A percentile compares a stretch with the other conserved stretches of the same genome.
phyloP scores from a whole-genome alignment of 768 basidiomycete genomes.

The Suillus spraguei region DNA sequence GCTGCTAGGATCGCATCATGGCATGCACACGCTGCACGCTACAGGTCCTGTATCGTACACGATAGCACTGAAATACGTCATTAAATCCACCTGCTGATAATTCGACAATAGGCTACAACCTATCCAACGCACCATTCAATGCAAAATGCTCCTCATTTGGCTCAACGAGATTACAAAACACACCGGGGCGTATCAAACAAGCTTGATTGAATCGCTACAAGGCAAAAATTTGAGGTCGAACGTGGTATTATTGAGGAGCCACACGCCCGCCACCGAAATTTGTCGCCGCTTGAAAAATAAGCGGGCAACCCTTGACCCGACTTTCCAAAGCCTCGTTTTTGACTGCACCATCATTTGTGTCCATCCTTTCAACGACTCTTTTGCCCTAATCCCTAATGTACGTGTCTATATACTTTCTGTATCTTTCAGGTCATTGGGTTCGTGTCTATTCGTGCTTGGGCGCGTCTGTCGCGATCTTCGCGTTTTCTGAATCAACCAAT shows the following conservation, averaged over 20 bases:
- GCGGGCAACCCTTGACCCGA: constrained; percentile 41
- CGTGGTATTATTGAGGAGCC: constrained; percentile 10
- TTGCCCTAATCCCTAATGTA: constrained; percentile 29
- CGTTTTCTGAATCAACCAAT: constrained; percentile 24
- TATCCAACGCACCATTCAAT: background rate
- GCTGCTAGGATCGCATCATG: background rate
- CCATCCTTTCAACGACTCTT: constrained; percentile 33
- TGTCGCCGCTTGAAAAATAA: constrained; percentile 40
- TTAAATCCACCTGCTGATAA: background rate
- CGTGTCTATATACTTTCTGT: constrained; percentile 26
- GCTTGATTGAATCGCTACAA: background rate
- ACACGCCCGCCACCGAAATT: constrained; percentile 25
- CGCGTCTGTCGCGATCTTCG: constrained; percentile 28
- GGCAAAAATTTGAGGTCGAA: background rate
- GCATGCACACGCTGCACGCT: background rate
- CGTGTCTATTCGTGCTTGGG: constrained; percentile 25
- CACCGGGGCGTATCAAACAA: too few relatives aligned
- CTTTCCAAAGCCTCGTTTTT: constrained; percentile 32
- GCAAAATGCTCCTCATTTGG: too few relatives aligned
- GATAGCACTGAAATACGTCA: constrained; percentile 3
- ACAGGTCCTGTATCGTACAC: background rate
- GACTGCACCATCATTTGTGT: constrained; percentile 38
- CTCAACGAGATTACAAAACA: background rate
- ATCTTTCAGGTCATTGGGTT: constrained; percentile 3
- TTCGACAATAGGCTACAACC: background rate